Evolutionary conservation across 1,284 basidiomycete species (phyloP), one percentile per base, ranked within the genome.

Genomic region (Ustilago nuda): DNA sequence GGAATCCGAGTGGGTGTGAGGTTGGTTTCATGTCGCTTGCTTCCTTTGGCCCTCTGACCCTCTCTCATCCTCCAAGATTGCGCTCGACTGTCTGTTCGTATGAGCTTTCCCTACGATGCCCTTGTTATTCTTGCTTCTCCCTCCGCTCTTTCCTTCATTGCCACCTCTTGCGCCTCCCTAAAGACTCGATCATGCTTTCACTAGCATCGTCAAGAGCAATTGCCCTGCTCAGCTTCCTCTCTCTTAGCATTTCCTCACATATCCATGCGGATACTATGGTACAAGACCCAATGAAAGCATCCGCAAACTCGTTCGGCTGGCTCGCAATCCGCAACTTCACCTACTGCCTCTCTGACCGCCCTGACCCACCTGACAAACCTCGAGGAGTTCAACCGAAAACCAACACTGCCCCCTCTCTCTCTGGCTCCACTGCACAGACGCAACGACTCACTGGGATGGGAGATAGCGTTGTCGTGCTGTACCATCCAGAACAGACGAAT

Each of bases 231-330:
- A 8, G 37, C 1, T 17, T 41, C 30, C n/a, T 46, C n/a, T 17
- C 46, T 30, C 19, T 39, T 13, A 0, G 13, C 45, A 17, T 46
- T 23, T 45, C 46, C 37, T 2, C 15, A 2, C 46, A 8, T 1
- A 13, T 13, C 32, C 17, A 8, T 0, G 53, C 61, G 15, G 32
- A 36, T 9, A 17, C 17, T 1, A 36, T 51, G 11, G 45, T 66
- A 17, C 56, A 62, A 45, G 70, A 72, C 23, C 64, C 70, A 2
- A 56, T 74, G 50, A 15, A 62, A 32, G 59, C 56, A 13, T 62
- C 64, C 32, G 72, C 73, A n/a, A 66, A 62, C 55, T 57, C 53
- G 15, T 76, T 76, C 27, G 73, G 73, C 15, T 76, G 73, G 73
- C 58, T 76, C 7, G 73, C 64, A 1, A 71, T 72, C 19, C 64